A percentile compares a stretch with the other conserved stretches of the same genome.
Conservation (phyloP, 495 filamentous ascomycete genomes). For the Amorphotheca resinae region DNA sequence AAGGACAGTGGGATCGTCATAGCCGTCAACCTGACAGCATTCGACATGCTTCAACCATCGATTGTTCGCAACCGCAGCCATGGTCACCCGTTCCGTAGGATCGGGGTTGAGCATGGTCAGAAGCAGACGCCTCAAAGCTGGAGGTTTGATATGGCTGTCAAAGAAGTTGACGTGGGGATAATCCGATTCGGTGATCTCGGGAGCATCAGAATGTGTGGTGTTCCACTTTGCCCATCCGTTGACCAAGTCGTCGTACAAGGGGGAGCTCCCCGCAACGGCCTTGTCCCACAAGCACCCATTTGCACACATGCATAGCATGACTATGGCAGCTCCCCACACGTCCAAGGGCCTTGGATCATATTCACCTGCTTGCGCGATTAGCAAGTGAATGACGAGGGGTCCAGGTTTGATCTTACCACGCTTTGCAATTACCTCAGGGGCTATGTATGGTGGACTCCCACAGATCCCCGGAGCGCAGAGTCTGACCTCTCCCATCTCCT, state of each 20-base stretch:
- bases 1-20: conserved; percentile 36
- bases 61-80: conserved; percentile 46
- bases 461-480: conserved; percentile 60
- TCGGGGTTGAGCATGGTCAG: conserved; percentile 68
- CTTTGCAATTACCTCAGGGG: conserved; percentile 61
- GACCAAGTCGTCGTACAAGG: conserved; percentile 43
- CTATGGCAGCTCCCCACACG: conserved; percentile 67
- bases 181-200: conserved; percentile 30
- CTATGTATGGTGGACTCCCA: conserved; percentile 65
- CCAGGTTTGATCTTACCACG: conserved; percentile 27
- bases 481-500: conserved; percentile 49
- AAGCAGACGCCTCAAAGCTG: conserved; percentile 46
- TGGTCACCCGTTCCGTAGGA: conserved; percentile 50
- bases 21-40: conserved; percentile 55
- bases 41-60: conserved; percentile 54
- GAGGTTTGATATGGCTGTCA: conserved; percentile 25
- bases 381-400: conserved; percentile 2
- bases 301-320: conserved; percentile 56
- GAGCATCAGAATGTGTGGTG: conserved; percentile 32
- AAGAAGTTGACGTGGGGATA: conserved; percentile 40
- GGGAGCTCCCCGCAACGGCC: conserved; percentile 32
- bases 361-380: conserved; percentile 24
- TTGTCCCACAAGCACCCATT: conserved; percentile 52
- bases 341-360: conserved; percentile 69
- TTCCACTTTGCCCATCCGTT: conserved; percentile 52